A percentile compares a stretch with the other conserved stretches of the same genome.
phyloP scores from a whole-genome alignment of 2,329 filamentous ascomycete genomes.

The Penicillium sp. region DNA sequence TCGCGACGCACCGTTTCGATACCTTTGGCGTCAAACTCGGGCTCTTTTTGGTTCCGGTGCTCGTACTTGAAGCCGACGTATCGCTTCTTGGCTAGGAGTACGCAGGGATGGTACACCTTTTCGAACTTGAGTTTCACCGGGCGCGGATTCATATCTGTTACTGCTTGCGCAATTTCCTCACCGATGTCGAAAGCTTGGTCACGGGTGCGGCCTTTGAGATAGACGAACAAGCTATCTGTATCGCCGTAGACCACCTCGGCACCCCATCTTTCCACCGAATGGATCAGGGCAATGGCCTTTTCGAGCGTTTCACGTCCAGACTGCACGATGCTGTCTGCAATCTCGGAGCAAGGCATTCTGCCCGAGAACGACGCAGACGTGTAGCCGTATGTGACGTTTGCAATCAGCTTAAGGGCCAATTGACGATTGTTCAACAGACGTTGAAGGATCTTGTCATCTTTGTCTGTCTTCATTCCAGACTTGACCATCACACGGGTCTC shows the following conservation, averaged over 20 bases:
- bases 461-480: conserved; percentile 90
- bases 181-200: conserved; percentile 91
- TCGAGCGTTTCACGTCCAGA: conserved; percentile 93
- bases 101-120: conserved; percentile 95
- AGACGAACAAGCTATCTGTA: conserved; percentile 90
- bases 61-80: conserved; percentile 99
- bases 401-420: conserved; percentile 88
- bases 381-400: conserved; percentile 99
- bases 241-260: conserved; percentile 98
- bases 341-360: conserved; percentile 95
- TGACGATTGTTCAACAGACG: conserved; percentile 90
- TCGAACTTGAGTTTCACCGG: conserved; percentile 97
- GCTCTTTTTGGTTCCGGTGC: conserved; percentile 66
- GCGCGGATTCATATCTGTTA: conserved; percentile 85
- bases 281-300: conserved; percentile 87
- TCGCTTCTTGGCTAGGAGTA: conserved; percentile 92
- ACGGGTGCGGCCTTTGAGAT: conserved; percentile 80
- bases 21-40: conserved; percentile 95
- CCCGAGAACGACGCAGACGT: conserved; percentile 96
- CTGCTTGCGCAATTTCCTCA: conserved; percentile 80
- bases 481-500: conserved; percentile 98
- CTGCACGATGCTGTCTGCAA: conserved; percentile 97
- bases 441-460: conserved; percentile 81
- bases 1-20: conserved; percentile 96
- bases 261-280: conserved; percentile 81